Evolutionary conservation across 78 protist genomes (phyloP).

Genomic region (Pigoraptor vietnamica): DNA sequence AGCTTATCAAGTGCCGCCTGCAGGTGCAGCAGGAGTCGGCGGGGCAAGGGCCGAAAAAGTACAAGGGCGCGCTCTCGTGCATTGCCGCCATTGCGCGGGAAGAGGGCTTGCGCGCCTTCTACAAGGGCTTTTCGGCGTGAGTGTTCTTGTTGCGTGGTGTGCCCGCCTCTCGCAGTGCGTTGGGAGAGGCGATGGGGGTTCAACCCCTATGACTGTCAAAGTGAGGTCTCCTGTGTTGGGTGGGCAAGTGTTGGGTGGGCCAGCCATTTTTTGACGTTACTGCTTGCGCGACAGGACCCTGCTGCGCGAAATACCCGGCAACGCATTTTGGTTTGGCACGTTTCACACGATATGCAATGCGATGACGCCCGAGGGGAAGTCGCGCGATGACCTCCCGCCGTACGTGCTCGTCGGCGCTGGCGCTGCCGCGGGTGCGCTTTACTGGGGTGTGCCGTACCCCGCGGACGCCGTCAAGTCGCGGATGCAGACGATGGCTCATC

Average conservation of each 20-base stretch:
- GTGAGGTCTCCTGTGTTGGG: too few relatives aligned
- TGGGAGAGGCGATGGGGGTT: too few relatives aligned
- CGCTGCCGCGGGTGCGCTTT: background rate
- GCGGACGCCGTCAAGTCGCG: background rate
- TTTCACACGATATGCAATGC: background rate
- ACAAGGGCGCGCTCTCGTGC: background rate
- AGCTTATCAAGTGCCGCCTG: background rate
- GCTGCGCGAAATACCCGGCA: background rate
- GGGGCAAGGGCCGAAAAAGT: background rate
- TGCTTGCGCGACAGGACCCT: background rate
- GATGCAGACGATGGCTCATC: background rate
- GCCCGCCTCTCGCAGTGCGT: too few relatives aligned
- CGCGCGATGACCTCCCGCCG: background rate
- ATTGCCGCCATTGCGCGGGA: background rate
- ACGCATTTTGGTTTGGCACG: background rate
- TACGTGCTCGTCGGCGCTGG: background rate
- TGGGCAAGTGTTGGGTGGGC: too few relatives aligned
- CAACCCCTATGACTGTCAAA: too few relatives aligned
- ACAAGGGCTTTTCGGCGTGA: background rate
- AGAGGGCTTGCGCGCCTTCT: background rate
- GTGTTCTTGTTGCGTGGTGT: too few relatives aligned
- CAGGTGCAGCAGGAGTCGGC: background rate
- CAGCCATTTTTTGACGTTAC: too few relatives aligned
- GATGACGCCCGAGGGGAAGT: background rate
- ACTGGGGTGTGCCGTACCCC: background rate